These are phyloP conservation scores for Lipomyces mesembrius DNA, from an alignment of 805 yeast species.

Conservation along the genomic window DNA sequence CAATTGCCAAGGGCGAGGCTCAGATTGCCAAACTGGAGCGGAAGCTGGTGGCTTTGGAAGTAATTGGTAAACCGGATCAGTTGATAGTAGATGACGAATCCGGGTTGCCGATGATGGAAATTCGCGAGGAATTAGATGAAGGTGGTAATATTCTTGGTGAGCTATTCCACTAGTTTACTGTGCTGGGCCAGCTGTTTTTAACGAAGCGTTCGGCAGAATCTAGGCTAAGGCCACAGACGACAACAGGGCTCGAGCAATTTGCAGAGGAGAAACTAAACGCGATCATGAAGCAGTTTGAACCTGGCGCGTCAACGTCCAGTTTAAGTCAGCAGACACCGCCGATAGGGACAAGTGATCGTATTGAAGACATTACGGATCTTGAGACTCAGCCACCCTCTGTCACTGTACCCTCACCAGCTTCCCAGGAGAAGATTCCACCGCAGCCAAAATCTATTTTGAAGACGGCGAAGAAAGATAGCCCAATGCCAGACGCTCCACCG, in stretches of 20 bases:
- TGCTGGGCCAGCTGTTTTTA: not conserved
- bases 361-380: not conserved
- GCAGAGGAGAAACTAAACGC: constrained; percentile 20
- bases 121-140: constrained; percentile 81
- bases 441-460: constrained; percentile 1
- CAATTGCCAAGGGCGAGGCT: constrained; percentile 6
- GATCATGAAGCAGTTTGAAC: constrained; percentile 46
- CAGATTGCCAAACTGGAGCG: constrained; percentile 19
- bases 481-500: not conserved
- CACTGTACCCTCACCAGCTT: not conserved
- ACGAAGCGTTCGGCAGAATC: constrained; percentile 17
- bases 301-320: not conserved
- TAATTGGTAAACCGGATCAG: constrained; percentile 19
- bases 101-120: constrained; percentile 74
- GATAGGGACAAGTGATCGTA: not conserved
- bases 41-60: constrained; percentile 21
- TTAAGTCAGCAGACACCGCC: not conserved
- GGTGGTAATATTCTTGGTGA: constrained; percentile 65
- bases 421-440: not conserved
- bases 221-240: constrained; percentile 21
- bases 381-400: not conserved
- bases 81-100: constrained; percentile 46
- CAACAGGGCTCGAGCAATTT: constrained; percentile 28
- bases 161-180: not conserved
- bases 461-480: not conserved